Base-by-base conservation (phyloP, 371 early-diverging fungal species). In the Entomophthora muscae region DNA sequence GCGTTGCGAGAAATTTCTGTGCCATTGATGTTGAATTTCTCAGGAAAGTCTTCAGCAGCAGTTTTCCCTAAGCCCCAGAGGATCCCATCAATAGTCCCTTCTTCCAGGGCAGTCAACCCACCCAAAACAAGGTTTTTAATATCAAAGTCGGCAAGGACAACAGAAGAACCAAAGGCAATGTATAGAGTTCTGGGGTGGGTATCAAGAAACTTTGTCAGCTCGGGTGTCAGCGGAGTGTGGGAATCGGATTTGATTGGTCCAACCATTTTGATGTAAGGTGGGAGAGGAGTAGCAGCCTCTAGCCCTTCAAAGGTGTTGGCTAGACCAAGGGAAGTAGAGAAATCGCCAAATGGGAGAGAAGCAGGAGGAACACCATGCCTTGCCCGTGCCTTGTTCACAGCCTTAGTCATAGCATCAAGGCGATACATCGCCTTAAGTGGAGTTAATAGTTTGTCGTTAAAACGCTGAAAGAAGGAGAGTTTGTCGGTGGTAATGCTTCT, bases 51-150 rank as follows among this genome's bases (percentile, higher is more conserved):
- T 22, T 33, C 7, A 12, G 28, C 5, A 1, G 21, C 7, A 1
- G 61, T 61, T 7, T 51, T 33, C 7, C 52, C 32, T 61, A 64
- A 59, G 3, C 59, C 59, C 64, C 64, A 64, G 17, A 58, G 24
- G 0, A 58, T 26, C 57, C 58, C 64, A 58, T 64, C 64, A 28
- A 64, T 17, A 2, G 53, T 30, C 7, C 24, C 31, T 2, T 64
- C 33, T 10, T 64, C 32, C 3, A 57, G 13, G 22, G 52, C 57
- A 29, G 31, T 29, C 2, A 57, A 10, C 7, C 29, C 2, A 7
- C 7, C 57, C 3, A 29, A 17, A 2, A 57, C 21, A 57, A 57
- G 24, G 7, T 57, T 7, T 7, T 57, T 21, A 3, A 29, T 28
- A 57, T 27, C 29, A 28, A 57, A 23, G 31, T 57, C n/a, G 3